Evolutionary conservation across 331 rosid species (phyloP).

Genomic region (Erythrophleum ivorense): DNA sequence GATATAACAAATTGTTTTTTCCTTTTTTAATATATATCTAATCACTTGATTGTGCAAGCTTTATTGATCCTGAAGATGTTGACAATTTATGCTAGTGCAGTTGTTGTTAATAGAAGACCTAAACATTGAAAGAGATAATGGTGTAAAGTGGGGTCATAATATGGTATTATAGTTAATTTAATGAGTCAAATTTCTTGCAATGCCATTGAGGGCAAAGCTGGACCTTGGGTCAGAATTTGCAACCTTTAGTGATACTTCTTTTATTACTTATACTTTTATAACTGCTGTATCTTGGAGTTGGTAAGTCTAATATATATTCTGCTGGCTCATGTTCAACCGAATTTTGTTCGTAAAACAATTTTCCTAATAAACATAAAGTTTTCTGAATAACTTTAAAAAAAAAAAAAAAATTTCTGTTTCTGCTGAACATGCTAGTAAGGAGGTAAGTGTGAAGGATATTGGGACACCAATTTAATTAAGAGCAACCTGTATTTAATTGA

Average conservation of each 20-base stretch:
- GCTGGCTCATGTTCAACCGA: not conserved
- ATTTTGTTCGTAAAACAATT: not conserved
- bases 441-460: not conserved
- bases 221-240: conserved; percentile 2
- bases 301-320: not conserved
- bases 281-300: not conserved
- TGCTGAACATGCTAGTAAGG: not conserved
- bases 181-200: conserved; percentile 19
- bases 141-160: conserved; percentile 37
- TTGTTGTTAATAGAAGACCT: conserved; percentile 12
- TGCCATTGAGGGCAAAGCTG: conserved; percentile 23
- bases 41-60: not conserved
- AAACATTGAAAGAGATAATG: conserved; percentile 24
- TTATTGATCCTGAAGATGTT: conserved; percentile 30
- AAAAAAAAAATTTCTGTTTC: not conserved
- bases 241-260: not conserved
- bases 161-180: conserved; percentile 32
- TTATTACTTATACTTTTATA: conserved; percentile 6
- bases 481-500: not conserved
- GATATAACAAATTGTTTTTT: not conserved
- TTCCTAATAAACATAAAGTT: not conserved
- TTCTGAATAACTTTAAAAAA: no score
- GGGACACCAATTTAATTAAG: not conserved
- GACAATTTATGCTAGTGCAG: conserved; percentile 19
- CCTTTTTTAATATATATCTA: not conserved